Percentiles rank a stretch among this genome's conserved stretches.
phyloP scores from a whole-genome alignment of 352 stramenopile species.

The Elongisporangium prolatum region DNA sequence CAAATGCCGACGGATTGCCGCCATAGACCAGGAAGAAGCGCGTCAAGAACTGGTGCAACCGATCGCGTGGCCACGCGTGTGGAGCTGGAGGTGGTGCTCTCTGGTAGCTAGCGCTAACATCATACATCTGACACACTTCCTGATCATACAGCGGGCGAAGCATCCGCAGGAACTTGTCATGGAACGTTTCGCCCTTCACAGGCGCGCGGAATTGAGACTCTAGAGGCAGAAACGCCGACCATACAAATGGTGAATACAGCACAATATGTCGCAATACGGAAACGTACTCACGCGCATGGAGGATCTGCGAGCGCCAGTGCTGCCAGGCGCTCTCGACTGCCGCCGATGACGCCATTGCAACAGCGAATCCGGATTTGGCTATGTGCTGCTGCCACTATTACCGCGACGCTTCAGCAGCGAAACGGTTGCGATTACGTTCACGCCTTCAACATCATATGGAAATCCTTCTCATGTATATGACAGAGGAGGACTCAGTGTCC shows the following conservation, averaged over 20 bases:
- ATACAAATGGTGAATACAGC: neutral
- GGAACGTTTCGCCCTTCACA: conserved; percentile 15
- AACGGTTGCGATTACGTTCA: neutral
- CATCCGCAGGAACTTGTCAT: conserved; percentile 34
- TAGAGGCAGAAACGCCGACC: neutral
- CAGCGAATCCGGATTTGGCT: neutral
- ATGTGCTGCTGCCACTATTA: neutral
- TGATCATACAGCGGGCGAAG: conserved; percentile 21
- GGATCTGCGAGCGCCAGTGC: conserved; percentile 10
- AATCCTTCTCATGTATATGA: neutral
- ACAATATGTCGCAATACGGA: neutral
- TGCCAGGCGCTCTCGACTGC: neutral
- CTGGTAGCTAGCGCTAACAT: conserved; percentile 4
- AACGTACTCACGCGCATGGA: conserved; percentile 12
- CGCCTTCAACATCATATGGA: neutral
- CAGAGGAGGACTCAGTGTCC: too few species aligned
- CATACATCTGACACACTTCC: neutral
- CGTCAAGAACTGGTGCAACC: conserved; percentile 25
- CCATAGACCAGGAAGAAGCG: conserved; percentile 34
- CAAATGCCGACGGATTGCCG: conserved; percentile 17
- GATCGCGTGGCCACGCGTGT: conserved; percentile 18
- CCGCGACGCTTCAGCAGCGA: neutral
- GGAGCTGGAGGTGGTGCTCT: conserved; percentile 1
- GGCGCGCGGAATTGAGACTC: neutral
- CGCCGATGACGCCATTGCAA: neutral